A percentile compares a stretch with the other conserved stretches of the same genome.
phyloP scores from a whole-genome alignment of 73 alveolate genomes.

The Tetrahymena borealis region DNA sequence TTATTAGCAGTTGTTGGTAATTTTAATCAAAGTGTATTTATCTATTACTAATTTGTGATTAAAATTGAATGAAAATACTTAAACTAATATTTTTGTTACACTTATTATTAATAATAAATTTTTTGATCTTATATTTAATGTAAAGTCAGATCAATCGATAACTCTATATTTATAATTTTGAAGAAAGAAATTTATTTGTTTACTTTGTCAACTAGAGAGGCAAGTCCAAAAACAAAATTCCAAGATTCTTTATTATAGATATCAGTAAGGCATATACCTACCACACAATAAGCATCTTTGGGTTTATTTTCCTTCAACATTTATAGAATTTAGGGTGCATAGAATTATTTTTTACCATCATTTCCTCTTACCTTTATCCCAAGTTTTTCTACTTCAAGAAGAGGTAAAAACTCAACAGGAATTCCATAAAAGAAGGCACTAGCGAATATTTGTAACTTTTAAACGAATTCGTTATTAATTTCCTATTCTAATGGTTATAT shows the following conservation, averaged over 20 bases:
- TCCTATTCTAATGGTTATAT: conserved; percentile 10
- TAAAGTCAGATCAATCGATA: conserved; percentile 14
- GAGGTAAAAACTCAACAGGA: background rate
- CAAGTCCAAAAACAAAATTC: conserved; percentile 3
- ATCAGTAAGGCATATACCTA: conserved; percentile 4
- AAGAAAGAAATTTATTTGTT: background rate
- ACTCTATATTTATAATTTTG: background rate
- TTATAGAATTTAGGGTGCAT: conserved; percentile 8
- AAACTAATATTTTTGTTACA: too few relatives aligned
- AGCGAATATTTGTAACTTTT: background rate
- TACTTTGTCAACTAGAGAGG: background rate
- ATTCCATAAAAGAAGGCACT: conserved; percentile 11
- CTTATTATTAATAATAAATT: too few relatives aligned
- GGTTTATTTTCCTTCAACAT: background rate
- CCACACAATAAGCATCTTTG: conserved; percentile 15
- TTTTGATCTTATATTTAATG: too few relatives aligned
- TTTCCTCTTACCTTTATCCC: background rate
- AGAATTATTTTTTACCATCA: background rate
- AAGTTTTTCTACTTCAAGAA: background rate
- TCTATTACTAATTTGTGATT: too few relatives aligned
- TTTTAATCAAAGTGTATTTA: too few relatives aligned
- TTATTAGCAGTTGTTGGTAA: too few relatives aligned
- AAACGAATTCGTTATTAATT: background rate
- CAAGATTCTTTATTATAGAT: conserved; percentile 1
- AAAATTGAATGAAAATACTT: too few relatives aligned